Conservation (phyloP, 331 rosid species). For the Saraca asoca region DNA sequence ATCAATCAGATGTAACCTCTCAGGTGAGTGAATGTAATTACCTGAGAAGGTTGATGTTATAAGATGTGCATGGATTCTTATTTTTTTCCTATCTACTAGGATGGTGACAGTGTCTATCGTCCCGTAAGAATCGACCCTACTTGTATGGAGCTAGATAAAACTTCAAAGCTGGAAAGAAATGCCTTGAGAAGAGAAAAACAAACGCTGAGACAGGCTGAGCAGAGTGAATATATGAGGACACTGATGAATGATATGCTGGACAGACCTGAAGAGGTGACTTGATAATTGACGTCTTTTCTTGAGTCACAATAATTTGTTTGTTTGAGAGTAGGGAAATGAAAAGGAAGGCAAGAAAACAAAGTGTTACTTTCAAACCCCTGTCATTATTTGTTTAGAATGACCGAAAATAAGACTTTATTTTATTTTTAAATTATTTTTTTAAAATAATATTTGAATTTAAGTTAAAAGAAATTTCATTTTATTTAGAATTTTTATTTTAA, state of each 20-base stretch:
- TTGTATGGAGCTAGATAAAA: constrained; percentile 63
- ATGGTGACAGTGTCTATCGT: constrained; percentile 49
- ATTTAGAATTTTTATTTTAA: too few relatives aligned
- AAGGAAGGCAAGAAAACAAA: too few relatives aligned
- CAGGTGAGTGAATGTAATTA: constrained; percentile 42
- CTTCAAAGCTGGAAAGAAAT: constrained; percentile 63
- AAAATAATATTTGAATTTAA: too few relatives aligned
- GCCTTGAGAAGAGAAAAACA: constrained; percentile 68
- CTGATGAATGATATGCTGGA: constrained; percentile 71
- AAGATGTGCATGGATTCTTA: not conserved
- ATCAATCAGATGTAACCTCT: constrained; percentile 40
- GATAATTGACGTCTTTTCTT: constrained; percentile 23
- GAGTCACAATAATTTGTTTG: constrained; percentile 3
- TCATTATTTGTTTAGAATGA: too few relatives aligned
- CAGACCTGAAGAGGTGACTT: constrained; percentile 81
- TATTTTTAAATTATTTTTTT: too few relatives aligned
- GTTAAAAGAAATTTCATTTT: too few relatives aligned
- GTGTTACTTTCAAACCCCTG: too few relatives aligned
- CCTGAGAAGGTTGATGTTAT: constrained; percentile 6
- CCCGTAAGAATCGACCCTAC: constrained; percentile 70
- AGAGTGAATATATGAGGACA: constrained; percentile 59
- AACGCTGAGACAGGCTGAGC: constrained; percentile 53
- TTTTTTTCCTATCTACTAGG: constrained; percentile 41
- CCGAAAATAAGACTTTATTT: too few relatives aligned
- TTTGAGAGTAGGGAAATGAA: too few relatives aligned